Conservation (phyloP, 768 basidiomycete species). For the Tremella fuciformis region DNA sequence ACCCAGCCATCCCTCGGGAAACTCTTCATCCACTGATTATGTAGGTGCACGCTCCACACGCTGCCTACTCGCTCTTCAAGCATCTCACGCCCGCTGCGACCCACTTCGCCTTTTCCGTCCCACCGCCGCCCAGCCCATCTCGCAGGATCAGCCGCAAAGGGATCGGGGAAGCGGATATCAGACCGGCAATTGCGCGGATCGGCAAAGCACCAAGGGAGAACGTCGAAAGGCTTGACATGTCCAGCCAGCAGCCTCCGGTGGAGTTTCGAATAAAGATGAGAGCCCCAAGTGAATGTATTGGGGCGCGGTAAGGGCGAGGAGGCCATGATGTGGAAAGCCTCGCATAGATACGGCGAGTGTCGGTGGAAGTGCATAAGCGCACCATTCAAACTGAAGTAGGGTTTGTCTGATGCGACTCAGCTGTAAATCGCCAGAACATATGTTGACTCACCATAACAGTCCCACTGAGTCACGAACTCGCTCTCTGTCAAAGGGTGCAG, state of each 20-base stretch:
- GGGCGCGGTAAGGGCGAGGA: slow-evolving; percentile 68
- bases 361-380: slow-evolving; percentile 89
- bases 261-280: slow-evolving; percentile 83
- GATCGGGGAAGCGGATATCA: slow-evolving; percentile 90
- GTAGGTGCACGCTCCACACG: slow-evolving; percentile 81
- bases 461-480: slow-evolving; percentile 98
- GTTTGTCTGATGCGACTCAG: slow-evolving; percentile 60
- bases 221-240: slow-evolving; percentile 75
- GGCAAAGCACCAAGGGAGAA: slow-evolving; percentile 92
- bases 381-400: slow-evolving; percentile 78
- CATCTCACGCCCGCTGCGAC: slow-evolving; percentile 48
- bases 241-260: slow-evolving; percentile 76
- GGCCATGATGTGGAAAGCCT: slow-evolving; percentile 88
- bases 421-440: not conserved
- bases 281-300: slow-evolving; percentile 90
- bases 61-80: slow-evolving; percentile 60
- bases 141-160: slow-evolving; percentile 62
- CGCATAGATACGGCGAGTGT: slow-evolving; percentile 93
- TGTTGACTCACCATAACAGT: slow-evolving; percentile 75
- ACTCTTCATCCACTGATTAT: slow-evolving; percentile 91
- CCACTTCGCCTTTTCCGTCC: slow-evolving; percentile 55
- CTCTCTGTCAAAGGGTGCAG: slow-evolving; percentile 81
- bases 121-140: slow-evolving; percentile 66
- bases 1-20: slow-evolving; percentile 87
- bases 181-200: slow-evolving; percentile 87